Evolutionary conservation across 2,329 filamentous ascomycete genomes (phyloP), one percentile per base, ranked within the genome.

Genomic region (Scedosporium aurantiacum): DNA sequence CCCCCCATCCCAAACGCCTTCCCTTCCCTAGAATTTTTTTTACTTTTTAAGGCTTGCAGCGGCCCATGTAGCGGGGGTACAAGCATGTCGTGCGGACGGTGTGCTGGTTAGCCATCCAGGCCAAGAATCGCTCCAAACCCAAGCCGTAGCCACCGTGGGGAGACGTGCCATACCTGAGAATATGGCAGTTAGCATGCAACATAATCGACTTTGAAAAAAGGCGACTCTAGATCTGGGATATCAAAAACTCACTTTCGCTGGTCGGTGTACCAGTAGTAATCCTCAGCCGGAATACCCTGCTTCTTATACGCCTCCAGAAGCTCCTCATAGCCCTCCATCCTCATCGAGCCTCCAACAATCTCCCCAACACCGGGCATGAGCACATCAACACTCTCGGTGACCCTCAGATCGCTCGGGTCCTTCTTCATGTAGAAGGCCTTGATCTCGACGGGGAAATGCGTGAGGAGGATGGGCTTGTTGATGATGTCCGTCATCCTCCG

Each of bases 361-460:
- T 97, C 94, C 63, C 94, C 94, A 27, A 99, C 94, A 67, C 91
- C 91, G 10, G 94, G 94, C 91, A 99, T 83, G 66, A 87, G 72
- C 58, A 81, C 79, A 70, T 99, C 94, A 14, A 97, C 93, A 64
- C 86, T 91, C 80, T 99, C 93, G 0, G 94, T 99, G 28, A 97
- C 91, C 27, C 92, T 84, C 32, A 76, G 78, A 71, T 99, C 94
- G 32, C 82, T 76, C 52, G 81, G 79, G 68, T 93, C 94, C 76
- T 88, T 92, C 76, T 92, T 88, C 94, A 99, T 99, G 82, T 99
- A 99, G 75, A 99, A 99, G 1, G 94, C 89, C 82, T 99, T 99
- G 82, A 99, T 96, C 78, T 93, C 91, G 63, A 87, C 87, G 21
- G 94, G 94, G 84, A 99, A 99, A 77, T 97, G 93, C 2, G 93